Evolutionary conservation across 768 basidiomycete species (phyloP).

Genomic region (Auriscalpium orientale): DNA sequence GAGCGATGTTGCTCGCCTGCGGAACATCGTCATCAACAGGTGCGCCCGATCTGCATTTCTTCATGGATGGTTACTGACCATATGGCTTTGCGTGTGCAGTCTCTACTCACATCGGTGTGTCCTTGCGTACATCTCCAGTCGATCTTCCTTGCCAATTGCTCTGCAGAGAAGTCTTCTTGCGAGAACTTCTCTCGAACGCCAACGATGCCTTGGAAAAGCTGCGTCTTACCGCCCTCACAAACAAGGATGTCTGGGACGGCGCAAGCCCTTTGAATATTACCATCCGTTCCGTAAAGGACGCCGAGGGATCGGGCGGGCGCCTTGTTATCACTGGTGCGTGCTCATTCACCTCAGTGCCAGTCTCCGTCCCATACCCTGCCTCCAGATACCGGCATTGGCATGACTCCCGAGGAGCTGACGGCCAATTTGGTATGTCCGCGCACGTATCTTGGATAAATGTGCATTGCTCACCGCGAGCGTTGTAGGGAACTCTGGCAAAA

Average conservation of each 20-base stretch:
- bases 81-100: conserved; percentile 30
- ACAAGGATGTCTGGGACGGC: conserved; percentile 64
- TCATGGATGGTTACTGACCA: conserved; percentile 1
- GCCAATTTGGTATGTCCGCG: conserved; percentile 44
- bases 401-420: conserved; percentile 86
- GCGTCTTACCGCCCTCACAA: conserved; percentile 74
- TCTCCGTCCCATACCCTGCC: neutral
- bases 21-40: conserved; percentile 92
- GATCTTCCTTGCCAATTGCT: neutral
- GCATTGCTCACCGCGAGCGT: neutral
- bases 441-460: neutral
- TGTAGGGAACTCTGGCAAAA: conserved; percentile 86
- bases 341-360: neutral
- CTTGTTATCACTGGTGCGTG: conserved; percentile 65
- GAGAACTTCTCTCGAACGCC: conserved; percentile 88
- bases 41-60: conserved; percentile 13
- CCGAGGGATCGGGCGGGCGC: conserved; percentile 60
- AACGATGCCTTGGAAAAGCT: conserved; percentile 97
- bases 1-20: conserved; percentile 90
- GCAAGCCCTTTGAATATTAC: conserved; percentile 81
- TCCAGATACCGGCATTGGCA: conserved; percentile 92
- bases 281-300: conserved; percentile 65
- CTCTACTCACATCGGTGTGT: conserved; percentile 73
- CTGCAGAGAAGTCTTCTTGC: conserved; percentile 71
- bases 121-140: conserved; percentile 14